Evolutionary conservation across 2,329 filamentous ascomycete genomes (phyloP).

Genomic region (Cladosporium sp.): DNA sequence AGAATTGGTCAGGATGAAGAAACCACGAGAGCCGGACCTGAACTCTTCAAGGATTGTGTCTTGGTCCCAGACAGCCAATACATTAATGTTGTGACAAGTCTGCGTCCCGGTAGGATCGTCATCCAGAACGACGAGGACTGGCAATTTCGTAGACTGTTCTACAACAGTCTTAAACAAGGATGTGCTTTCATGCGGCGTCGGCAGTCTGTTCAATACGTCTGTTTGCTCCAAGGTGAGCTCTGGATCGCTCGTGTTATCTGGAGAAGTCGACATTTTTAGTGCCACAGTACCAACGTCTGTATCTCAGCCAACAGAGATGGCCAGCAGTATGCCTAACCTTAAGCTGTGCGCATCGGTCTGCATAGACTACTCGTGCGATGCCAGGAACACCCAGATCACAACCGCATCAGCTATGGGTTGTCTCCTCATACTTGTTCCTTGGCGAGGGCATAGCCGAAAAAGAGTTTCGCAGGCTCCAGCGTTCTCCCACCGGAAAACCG

Average conservation of each 20-base stretch:
- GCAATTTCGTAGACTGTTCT: neutral
- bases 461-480: neutral
- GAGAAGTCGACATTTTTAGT: neutral
- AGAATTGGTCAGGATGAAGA: slow-evolving; percentile 63
- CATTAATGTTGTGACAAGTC: slow-evolving; percentile 59
- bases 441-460: neutral
- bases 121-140: slow-evolving; percentile 16
- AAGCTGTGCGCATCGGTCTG: neutral
- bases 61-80: slow-evolving; percentile 57
- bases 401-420: neutral
- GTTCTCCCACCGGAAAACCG: neutral
- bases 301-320: neutral
- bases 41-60: slow-evolving; percentile 49
- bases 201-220: neutral
- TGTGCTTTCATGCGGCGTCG: neutral
- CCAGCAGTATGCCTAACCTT: neutral
- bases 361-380: neutral
- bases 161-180: neutral
- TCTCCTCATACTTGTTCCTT: neutral
- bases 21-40: slow-evolving; percentile 44
- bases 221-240: neutral
- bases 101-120: slow-evolving; percentile 54
- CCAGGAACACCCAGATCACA: neutral
- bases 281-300: neutral
- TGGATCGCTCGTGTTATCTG: neutral